phyloP scores from a whole-genome alignment of 805 yeast genomes.

The Saturnispora ahearnii region DNA sequence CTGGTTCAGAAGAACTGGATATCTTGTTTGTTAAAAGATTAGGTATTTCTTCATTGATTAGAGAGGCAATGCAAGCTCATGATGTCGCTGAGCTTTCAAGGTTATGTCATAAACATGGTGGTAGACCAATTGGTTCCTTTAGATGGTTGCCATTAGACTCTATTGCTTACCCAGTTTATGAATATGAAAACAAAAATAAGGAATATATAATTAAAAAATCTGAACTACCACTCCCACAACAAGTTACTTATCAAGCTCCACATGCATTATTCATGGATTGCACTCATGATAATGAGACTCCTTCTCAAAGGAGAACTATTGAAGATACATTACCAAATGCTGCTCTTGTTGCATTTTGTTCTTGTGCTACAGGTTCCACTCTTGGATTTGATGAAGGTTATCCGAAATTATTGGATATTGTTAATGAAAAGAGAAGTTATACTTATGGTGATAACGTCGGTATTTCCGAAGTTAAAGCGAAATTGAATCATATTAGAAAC shows the following conservation, averaged over 20 bases:
- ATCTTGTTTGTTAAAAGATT: constrained; percentile 82
- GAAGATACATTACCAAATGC: constrained; percentile 95
- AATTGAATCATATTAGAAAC: constrained; percentile 49
- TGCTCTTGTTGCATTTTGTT: constrained; percentile 85
- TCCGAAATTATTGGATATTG: constrained; percentile 74
- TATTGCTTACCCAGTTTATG: constrained; percentile 54
- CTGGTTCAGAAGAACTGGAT: constrained; percentile 89
- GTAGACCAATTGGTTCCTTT: constrained; percentile 89
- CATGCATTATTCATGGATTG: constrained; percentile 97
- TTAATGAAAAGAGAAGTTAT: constrained; percentile 62
- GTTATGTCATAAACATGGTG: constrained; percentile 86
- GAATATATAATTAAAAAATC: constrained; percentile 35
- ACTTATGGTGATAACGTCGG: constrained; percentile 65
- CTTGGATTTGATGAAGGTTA: constrained; percentile 91
- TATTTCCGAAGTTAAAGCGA: constrained; percentile 62
- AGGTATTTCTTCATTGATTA: constrained; percentile 78
- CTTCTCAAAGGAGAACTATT: constrained; percentile 80
- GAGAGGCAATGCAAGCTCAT: constrained; percentile 98
- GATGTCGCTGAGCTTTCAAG: constrained; percentile 78
- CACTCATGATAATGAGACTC: constrained; percentile 91
- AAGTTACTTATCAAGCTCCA: constrained; percentile 62
- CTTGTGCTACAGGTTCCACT: constrained; percentile 90
- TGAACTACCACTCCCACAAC: constrained; percentile 59
- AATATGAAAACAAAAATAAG: constrained; percentile 15
- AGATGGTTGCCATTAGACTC: constrained; percentile 71